Conservation (phyloP, 1,284 basidiomycete genomes). For the Meripilus lineatus region DNA sequence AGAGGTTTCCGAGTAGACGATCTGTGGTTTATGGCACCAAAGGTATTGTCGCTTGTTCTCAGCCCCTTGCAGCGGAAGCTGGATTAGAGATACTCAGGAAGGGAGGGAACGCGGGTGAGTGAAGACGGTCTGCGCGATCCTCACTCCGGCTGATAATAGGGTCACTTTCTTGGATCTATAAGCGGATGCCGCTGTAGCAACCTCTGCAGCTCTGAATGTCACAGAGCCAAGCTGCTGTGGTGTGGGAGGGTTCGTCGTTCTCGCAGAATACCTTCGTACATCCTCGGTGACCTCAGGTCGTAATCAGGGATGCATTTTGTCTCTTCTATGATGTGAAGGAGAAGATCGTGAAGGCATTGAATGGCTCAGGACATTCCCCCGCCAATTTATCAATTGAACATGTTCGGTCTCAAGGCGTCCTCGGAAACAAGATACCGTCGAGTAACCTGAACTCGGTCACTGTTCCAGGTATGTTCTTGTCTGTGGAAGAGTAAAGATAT, state of each 20-base stretch:
- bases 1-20: slow-evolving; percentile 64
- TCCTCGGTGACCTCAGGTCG: too few relatives aligned
- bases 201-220: slow-evolving; percentile 85
- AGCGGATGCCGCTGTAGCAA: slow-evolving; percentile 76
- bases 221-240: slow-evolving; percentile 80
- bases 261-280: neutral
- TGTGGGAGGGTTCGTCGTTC: slow-evolving; percentile 65
- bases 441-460: slow-evolving; percentile 86
- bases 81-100: slow-evolving; percentile 85
- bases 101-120: slow-evolving; percentile 85
- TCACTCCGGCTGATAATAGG: neutral
- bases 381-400: slow-evolving; percentile 76
- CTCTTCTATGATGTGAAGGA: slow-evolving; percentile 84
- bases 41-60: slow-evolving; percentile 85
- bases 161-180: neutral
- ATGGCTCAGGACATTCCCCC: slow-evolving; percentile 86
- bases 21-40: slow-evolving; percentile 83
- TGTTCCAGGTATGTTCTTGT: slow-evolving; percentile 63
- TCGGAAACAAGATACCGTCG: slow-evolving; percentile 60
- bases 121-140: neutral
- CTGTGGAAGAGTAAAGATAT: neutral
- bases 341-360: slow-evolving; percentile 78
- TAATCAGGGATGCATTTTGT: slow-evolving; percentile 83
- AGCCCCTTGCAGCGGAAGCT: slow-evolving; percentile 85
- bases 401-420: slow-evolving; percentile 65